Evolutionary conservation across 352 stramenopile species (phyloP).

Genomic region (Phytophthora pini): DNA sequence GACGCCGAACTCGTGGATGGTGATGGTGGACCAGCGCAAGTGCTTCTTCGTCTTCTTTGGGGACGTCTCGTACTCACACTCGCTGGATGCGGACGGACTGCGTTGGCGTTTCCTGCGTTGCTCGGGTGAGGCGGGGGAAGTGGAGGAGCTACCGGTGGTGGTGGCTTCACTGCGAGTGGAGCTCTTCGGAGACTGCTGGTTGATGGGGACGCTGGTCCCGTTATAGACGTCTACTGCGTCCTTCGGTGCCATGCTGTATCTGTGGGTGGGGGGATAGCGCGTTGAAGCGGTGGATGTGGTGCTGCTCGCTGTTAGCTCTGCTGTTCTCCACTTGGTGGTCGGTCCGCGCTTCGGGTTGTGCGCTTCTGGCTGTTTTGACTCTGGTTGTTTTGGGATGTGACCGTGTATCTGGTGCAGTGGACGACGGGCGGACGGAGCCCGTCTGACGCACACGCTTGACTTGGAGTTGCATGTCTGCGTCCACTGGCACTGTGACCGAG

Average conservation of each 20-base stretch:
- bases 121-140: slow-evolving; percentile 11
- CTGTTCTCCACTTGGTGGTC: slow-evolving; percentile 16
- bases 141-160: not conserved
- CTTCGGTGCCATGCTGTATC: slow-evolving; percentile 53
- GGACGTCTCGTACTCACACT: slow-evolving; percentile 9
- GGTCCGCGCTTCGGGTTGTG: slow-evolving; percentile 24
- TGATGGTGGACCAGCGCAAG: slow-evolving; percentile 62
- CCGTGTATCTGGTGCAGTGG: slow-evolving; percentile 31
- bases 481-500: not conserved
- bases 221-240: slow-evolving; percentile 32
- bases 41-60: slow-evolving; percentile 46
- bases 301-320: not conserved
- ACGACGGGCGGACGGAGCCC: slow-evolving; percentile 18
- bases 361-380: slow-evolving; percentile 35
- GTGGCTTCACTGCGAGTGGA: slow-evolving; percentile 7
- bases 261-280: not conserved
- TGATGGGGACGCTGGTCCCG: slow-evolving; percentile 4
- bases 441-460: slow-evolving; percentile 18
- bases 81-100: slow-evolving; percentile 8
- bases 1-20: slow-evolving; percentile 12
- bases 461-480: slow-evolving; percentile 3
- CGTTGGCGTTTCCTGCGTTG: slow-evolving; percentile 24
- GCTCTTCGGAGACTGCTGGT: slow-evolving; percentile 19
- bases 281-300: slow-evolving; percentile 7
- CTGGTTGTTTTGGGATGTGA: slow-evolving; percentile 37